phyloP scores from a whole-genome alignment of 768 basidiomycete genomes.

The Piloderma croceum region DNA sequence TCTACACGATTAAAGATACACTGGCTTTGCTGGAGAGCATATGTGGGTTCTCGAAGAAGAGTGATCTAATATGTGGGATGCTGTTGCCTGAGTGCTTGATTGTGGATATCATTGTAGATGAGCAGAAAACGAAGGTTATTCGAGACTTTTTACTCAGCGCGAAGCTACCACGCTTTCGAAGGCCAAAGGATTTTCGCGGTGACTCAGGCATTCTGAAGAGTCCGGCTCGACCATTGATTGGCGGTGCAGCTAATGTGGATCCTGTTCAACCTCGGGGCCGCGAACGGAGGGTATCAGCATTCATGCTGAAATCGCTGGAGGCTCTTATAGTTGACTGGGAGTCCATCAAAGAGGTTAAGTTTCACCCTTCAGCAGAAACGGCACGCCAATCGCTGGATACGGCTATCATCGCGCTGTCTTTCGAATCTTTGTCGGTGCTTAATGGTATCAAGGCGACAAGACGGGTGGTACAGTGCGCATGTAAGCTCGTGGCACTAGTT shows the following conservation, averaged over 20 bases:
- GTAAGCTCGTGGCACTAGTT: constrained; percentile 44
- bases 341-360: constrained; percentile 22
- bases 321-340: constrained; percentile 46
- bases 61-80: constrained; percentile 41
- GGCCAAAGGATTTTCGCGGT: constrained; percentile 4
- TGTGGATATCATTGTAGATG: constrained; percentile 54
- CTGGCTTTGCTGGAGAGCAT: constrained; percentile 58
- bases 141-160: constrained; percentile 67
- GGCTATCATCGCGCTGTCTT: constrained; percentile 58
- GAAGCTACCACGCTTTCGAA: constrained; percentile 43
- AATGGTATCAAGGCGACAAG: constrained; percentile 62
- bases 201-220: background rate
- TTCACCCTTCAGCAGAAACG: constrained; percentile 51
- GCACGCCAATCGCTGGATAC: constrained; percentile 67
- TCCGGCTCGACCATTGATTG: constrained; percentile 3
- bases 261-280: constrained; percentile 46
- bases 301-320: constrained; percentile 60
- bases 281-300: constrained; percentile 57
- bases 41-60: constrained; percentile 48
- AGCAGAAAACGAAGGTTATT: constrained; percentile 51
- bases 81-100: constrained; percentile 66
- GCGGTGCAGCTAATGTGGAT: constrained; percentile 20
- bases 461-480: constrained; percentile 58
- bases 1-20: constrained; percentile 52
- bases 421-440: constrained; percentile 58